Conservation (phyloP, 352 stramenopile genomes). For the Globisporangium orthogonon region DNA sequence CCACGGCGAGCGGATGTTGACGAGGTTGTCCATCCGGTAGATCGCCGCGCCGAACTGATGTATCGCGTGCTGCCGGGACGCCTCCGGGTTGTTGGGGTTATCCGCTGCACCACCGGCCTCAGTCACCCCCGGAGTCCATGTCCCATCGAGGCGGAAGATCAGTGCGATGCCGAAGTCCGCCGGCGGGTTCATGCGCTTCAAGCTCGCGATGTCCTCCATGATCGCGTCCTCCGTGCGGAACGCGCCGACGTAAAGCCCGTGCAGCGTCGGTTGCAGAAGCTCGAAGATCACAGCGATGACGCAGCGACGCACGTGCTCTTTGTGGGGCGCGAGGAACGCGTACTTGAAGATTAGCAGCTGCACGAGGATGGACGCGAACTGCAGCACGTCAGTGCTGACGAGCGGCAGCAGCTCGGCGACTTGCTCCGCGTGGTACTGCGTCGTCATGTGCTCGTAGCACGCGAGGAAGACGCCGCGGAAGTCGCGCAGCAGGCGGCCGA, state of each 20-base stretch:
- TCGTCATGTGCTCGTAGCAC: conserved; percentile 27
- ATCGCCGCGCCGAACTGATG: conserved; percentile 32
- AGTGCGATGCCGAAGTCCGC: conserved; percentile 34
- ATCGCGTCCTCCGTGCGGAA: conserved; percentile 46
- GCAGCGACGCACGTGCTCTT: conserved; percentile 25
- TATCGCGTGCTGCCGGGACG: conserved; percentile 19
- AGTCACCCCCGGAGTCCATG: conserved; percentile 11
- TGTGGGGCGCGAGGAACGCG: conserved; percentile 16
- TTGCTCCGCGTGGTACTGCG: conserved; percentile 11
- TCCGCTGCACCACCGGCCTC: too few species aligned
- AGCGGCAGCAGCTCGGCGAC: conserved; percentile 30
- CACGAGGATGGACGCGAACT: conserved; percentile 41
- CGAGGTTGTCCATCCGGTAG: conserved; percentile 35
- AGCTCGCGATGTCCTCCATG: conserved; percentile 22
- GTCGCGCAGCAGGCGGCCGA: conserved; percentile 37
- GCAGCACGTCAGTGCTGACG: conserved; percentile 38
- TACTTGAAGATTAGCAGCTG: conserved; percentile 63
- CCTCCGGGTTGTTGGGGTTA: neutral
- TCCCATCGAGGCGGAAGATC: conserved; percentile 49
- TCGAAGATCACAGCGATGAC: conserved; percentile 59
- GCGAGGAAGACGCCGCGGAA: conserved; percentile 44
- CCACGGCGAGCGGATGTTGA: conserved; percentile 45
- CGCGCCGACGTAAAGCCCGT: conserved; percentile 40
- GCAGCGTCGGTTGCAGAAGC: conserved; percentile 50
- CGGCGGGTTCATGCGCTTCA: conserved; percentile 20